Percentiles rank a stretch among this genome's conserved stretches.
These are phyloP conservation scores for Annona squamosa DNA, from an alignment of 164 flowering plant species.

Conservation along the genomic window DNA sequence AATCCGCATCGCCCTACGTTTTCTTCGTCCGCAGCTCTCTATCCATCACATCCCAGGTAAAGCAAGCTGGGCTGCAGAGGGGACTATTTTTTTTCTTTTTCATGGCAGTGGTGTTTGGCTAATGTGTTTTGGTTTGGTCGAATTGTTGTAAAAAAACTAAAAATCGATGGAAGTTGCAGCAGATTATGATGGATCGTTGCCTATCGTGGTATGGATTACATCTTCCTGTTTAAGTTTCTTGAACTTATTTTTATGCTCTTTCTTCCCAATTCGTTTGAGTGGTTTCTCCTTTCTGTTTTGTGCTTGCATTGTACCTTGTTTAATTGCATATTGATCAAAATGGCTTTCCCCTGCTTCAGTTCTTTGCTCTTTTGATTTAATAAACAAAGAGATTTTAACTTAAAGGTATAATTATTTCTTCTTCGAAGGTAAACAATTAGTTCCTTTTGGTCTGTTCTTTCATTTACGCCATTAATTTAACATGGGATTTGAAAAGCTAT, in stretches of 20 bases:
- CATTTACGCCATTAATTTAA: too few relatives aligned
- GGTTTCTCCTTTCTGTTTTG: background rate
- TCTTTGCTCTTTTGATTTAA: too few relatives aligned
- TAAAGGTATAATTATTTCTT: too few relatives aligned
- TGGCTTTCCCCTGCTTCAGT: background rate
- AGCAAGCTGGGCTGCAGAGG: too few relatives aligned
- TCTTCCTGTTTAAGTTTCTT: background rate
- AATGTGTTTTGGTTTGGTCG: background rate
- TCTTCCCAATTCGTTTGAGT: background rate
- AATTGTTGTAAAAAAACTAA: background rate
- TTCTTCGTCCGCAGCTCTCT: too few relatives aligned
- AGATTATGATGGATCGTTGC: background rate
- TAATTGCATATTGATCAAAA: background rate
- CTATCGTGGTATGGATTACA: background rate
- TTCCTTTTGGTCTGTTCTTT: too few relatives aligned
- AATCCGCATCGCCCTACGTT: background rate
- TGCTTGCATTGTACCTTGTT: background rate
- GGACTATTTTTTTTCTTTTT: background rate
- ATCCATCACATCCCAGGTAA: too few relatives aligned
- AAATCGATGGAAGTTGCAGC: conserved; percentile 1
- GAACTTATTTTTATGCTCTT: too few relatives aligned
- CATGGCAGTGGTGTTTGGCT: background rate
- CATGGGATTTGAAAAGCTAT: too few relatives aligned
- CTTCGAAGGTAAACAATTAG: too few relatives aligned
- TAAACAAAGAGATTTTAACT: background rate